A percentile compares a stretch with the other conserved stretches of the same genome.
Conservation (phyloP, 108 stramenopile species). For the Licmophora abbreviata region DNA sequence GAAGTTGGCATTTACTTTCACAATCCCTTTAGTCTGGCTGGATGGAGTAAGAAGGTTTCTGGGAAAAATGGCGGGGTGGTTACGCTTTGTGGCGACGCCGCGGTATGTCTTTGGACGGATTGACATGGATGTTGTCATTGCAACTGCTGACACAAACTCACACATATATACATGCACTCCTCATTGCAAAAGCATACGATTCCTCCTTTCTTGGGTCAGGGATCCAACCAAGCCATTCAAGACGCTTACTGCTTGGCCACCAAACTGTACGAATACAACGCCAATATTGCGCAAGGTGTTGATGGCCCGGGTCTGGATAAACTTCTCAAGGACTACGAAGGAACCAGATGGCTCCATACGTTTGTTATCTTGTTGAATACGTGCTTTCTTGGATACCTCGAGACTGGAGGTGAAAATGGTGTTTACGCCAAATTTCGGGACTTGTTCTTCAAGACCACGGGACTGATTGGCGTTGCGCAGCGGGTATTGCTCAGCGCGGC, state of each 20-base stretch:
- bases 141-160: no score
- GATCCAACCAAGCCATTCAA: constrained; percentile 94
- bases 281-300: constrained; percentile 6
- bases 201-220: constrained; percentile 95
- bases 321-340: constrained; percentile 54
- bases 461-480: constrained; percentile 53
- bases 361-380: constrained; percentile 68
- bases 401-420: constrained; percentile 44
- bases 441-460: constrained; percentile 55
- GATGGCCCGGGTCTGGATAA: not conserved
- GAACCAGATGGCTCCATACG: constrained; percentile 54
- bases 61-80: constrained; percentile 5
- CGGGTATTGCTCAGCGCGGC: no score
- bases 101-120: no score
- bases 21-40: constrained; percentile 59
- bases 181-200: no score
- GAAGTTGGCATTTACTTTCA: constrained; percentile 78
- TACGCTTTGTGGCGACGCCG: constrained; percentile 84
- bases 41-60: constrained; percentile 52
- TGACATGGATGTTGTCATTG: no score
- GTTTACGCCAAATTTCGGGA: constrained; percentile 56
- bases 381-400: constrained; percentile 66
- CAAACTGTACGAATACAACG: constrained; percentile 45
- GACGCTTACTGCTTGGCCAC: constrained; percentile 66
- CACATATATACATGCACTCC: no score